Base-by-base conservation (phyloP, 129 eudicot species). In the Saposhnikovia divaricata region DNA sequence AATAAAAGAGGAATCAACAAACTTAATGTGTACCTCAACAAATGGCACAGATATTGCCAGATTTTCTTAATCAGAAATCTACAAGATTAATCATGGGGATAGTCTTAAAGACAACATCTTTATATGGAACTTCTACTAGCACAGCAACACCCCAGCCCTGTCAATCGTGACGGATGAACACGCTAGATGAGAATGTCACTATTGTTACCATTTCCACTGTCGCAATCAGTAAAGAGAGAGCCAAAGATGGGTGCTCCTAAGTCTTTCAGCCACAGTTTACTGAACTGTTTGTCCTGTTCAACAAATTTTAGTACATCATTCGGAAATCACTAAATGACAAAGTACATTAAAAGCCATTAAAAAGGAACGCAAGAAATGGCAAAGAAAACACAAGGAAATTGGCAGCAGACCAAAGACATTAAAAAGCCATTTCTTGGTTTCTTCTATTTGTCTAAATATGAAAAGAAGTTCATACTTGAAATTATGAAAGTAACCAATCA, bases 211-310 rank as follows among this genome's bases (percentile, higher is more conserved):
- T 90, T 90, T 76, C 97, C 91, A 71, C 73, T 81, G 68, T 74
- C 47, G 27, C 57, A 83, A 76, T 88, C 70, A 71, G 92, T 81
- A 76, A 89, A 80, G 80, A 95, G 93, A 82, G 97, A 95, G 34
- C 96, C 99, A 86, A 95, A 95, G 47, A 90, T 65, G 48, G 99
- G 99, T 70, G 96, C 93, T 84, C 90, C 94, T 66, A 95, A 47
- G 66, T 95, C 93, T 85, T 85, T 90, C 84, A 83, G 57, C 99
- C 99, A 95, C 72, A 88, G 70, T 73, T 80, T 80, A 80, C 79
- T 78, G 77, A 89, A 95, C 53, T 89, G 87, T 46, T 40, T 27
- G 42, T 47, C 84, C 96, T 92, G 86, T 83, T 82, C n/a, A 48
- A 43, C 72, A 55, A 75, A 43, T 76, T 65, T 80, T 70, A 15